Evolutionary conservation across 2,329 filamentous ascomycete genomes (phyloP).

Genomic region (Nemania abortiva): DNA sequence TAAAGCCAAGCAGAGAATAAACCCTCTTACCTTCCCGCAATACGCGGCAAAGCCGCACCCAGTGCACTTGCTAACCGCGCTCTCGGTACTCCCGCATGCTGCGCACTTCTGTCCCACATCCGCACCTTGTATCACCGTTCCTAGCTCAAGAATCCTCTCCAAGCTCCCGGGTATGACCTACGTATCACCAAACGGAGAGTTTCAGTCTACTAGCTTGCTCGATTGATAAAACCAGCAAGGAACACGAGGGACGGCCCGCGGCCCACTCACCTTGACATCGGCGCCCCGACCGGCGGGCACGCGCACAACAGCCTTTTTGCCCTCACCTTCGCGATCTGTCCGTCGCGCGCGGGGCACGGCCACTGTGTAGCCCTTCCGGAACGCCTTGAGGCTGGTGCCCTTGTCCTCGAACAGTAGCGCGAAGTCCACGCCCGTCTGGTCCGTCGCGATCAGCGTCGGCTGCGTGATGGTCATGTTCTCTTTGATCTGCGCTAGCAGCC

Average conservation of each 20-base stretch:
- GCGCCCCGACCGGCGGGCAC: conserved; percentile 51
- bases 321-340: conserved; percentile 53
- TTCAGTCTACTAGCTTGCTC: neutral
- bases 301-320: conserved; percentile 56
- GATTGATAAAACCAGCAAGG: neutral
- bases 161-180: conserved; percentile 45
- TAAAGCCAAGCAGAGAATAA: neutral
- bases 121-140: conserved; percentile 21
- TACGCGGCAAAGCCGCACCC: conserved; percentile 60
- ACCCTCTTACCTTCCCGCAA: conserved; percentile 58
- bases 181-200: conserved; percentile 4
- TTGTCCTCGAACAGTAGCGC: conserved; percentile 62
- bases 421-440: conserved; percentile 56
- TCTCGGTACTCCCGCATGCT: conserved; percentile 45
- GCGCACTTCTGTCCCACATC: conserved; percentile 41
- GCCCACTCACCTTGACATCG: conserved; percentile 50
- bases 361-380: conserved; percentile 56
- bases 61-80: conserved; percentile 56
- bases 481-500: conserved; percentile 50
- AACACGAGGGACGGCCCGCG: neutral
- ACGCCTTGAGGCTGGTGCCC: conserved; percentile 50
- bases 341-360: conserved; percentile 54
- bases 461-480: conserved; percentile 60
- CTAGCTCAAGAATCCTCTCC: conserved; percentile 47
- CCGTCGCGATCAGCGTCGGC: conserved; percentile 61